Base-by-base conservation (phyloP, 2,329 filamentous ascomycete species). In the Pseudogymnoascus sp. region DNA sequence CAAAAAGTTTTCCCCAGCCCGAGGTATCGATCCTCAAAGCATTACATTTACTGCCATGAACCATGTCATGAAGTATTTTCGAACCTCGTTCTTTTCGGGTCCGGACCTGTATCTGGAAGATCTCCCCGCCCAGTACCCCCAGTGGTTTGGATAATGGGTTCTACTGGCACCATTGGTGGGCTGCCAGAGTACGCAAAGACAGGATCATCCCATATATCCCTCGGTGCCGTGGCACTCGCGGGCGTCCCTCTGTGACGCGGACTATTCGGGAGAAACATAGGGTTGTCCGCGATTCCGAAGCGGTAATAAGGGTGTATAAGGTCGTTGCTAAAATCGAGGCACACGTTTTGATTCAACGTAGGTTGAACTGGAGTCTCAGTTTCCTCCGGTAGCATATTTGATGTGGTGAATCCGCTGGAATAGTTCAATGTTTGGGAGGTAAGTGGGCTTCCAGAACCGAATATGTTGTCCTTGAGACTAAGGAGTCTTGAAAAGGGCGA, bases 141-240 rank as follows among this genome's bases (percentile, higher is more conserved):
- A 13, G 50, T 8, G 2, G 28, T 9, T 28, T 57, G 50, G 28
- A 17, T 6, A 33, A 21, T 3, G 19, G 28, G 28, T 6, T 57
- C 28, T 8, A 13, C 50, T 6, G 50, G 26, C n/a, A 53, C 47
- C 47, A 53, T 53, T 3, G 47, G 50, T 4, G 50, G 50, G 17
- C 50, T 57, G 15, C 50, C 50, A 8, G 50, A 57, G 26, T 57
- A 57, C n/a, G 50, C 50, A 57, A 57, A 57, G 13, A 57, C 28
- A 19, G 50, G 50, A 57, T 57, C 50, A 57, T 57, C 50, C 50
- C 50, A 57, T 15, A 57, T 57, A 57, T 57, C 50, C 50, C 50
- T 57, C 11, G 50, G 50, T 4, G 28, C 28, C 28, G 17, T 35
- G 3, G 50, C 50, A 19, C 28, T 57, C n/a, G 50, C 50, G 0